Evolutionary conservation across 2,329 filamentous ascomycete species (phyloP).

Genomic region (Alternaria panax): DNA sequence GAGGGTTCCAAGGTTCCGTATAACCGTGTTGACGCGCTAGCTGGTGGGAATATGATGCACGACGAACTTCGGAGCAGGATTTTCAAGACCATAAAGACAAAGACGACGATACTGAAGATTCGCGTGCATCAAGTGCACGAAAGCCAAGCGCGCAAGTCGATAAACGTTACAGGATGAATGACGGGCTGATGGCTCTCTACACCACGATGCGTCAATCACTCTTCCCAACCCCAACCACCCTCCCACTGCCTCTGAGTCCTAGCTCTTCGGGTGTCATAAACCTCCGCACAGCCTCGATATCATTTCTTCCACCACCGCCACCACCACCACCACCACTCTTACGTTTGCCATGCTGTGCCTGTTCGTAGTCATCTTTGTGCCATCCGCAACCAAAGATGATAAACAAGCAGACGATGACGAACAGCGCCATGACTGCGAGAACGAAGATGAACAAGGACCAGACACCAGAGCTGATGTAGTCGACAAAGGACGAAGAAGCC

Average conservation of each 20-base stretch:
- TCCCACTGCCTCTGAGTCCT: conserved; percentile 33
- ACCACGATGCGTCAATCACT: conserved; percentile 33
- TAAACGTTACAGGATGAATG: not conserved
- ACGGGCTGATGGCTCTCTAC: not conserved
- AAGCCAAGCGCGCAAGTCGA: not conserved
- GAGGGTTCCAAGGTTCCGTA: not conserved
- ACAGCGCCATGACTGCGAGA: conserved; percentile 30
- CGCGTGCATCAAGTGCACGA: not conserved
- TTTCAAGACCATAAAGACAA: not conserved
- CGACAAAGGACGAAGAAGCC: conserved; percentile 15
- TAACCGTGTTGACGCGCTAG: not conserved
- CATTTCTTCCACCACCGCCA: conserved; percentile 12
- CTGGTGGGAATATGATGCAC: not conserved
- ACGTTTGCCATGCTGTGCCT: conserved; percentile 36
- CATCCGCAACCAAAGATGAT: conserved; percentile 37
- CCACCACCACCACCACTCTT: conserved; percentile 18
- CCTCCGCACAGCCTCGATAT: conserved; percentile 32
- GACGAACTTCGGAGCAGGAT: not conserved
- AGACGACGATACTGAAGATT: not conserved
- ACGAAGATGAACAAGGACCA: conserved; percentile 37
- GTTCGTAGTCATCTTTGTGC: conserved; percentile 38
- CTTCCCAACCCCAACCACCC: conserved; percentile 43
- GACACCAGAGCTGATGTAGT: conserved; percentile 33
- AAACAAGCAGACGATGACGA: conserved; percentile 36
- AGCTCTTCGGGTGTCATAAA: conserved; percentile 41